Conservation (phyloP, 2,329 filamentous ascomycete genomes). For the Fonsecaea pedrosoi region DNA sequence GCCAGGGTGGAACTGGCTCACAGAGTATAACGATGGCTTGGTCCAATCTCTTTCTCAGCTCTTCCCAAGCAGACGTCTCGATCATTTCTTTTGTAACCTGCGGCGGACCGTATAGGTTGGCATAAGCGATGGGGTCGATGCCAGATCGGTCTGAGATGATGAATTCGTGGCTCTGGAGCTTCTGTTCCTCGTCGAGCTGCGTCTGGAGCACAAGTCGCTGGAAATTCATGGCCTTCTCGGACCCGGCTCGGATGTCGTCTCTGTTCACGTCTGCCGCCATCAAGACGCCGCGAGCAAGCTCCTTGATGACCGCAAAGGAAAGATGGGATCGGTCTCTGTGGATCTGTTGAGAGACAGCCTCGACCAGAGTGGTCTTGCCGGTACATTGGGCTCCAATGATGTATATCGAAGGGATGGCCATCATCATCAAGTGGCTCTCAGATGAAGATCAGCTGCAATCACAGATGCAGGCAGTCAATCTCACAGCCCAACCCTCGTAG, state of each 20-base stretch:
- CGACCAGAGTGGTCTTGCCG: slow-evolving; percentile 14
- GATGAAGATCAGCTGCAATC: not conserved
- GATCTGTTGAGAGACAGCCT: not conserved
- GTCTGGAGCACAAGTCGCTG: slow-evolving; percentile 9
- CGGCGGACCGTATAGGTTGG: slow-evolving; percentile 9
- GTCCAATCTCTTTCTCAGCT: slow-evolving; percentile 6
- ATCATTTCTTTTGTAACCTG: slow-evolving; percentile 1
- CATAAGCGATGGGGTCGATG: slow-evolving; percentile 13
- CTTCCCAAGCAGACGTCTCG: not conserved
- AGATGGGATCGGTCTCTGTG: not conserved
- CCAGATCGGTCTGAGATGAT: slow-evolving; percentile 18
- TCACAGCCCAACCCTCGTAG: not conserved
- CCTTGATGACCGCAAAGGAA: slow-evolving; percentile 7
- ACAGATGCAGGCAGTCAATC: not conserved
- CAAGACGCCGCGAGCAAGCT: slow-evolving; percentile 15
- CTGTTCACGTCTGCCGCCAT: slow-evolving; percentile 6
- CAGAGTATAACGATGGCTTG: slow-evolving; percentile 7
- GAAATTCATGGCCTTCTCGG: slow-evolving; percentile 5
- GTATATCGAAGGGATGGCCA: slow-evolving; percentile 7
- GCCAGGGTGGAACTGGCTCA: slow-evolving; percentile 7
- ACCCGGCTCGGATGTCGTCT: slow-evolving; percentile 12
- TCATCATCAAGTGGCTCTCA: not conserved
- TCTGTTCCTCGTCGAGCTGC: slow-evolving; percentile 5
- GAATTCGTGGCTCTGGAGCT: not conserved
- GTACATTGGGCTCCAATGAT: slow-evolving; percentile 18